A percentile compares a stretch with the other conserved stretches of the same genome.
phyloP scores from a whole-genome alignment of 768 basidiomycete species.

The Tulasnella calospora region DNA sequence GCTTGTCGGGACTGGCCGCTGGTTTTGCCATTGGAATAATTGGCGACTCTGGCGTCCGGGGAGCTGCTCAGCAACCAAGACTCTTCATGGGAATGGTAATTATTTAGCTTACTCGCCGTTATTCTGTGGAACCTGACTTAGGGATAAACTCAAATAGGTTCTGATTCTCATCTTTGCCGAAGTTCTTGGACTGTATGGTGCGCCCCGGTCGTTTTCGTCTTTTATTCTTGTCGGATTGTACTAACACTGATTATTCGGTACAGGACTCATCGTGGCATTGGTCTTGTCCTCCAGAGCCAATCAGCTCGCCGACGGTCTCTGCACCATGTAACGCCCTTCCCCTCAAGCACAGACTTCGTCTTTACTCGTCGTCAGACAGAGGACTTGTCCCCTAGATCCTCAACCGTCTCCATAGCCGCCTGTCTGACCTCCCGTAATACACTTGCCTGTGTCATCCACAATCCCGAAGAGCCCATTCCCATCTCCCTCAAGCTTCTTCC shows the following conservation, averaged over 20 bases:
- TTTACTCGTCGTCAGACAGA: background rate
- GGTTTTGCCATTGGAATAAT: constrained; percentile 98
- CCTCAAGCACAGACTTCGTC: background rate
- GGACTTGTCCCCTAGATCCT: background rate
- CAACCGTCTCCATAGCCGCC: background rate
- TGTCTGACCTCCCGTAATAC: constrained; percentile 39
- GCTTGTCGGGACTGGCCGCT: constrained; percentile 90
- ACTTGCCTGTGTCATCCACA: constrained; percentile 60
- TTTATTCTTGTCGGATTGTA: background rate
- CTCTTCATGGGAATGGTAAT: constrained; percentile 89
- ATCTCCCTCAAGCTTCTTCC: background rate
- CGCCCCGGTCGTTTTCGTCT: background rate
- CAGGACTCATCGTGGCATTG: constrained; percentile 44
- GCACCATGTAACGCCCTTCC: background rate
- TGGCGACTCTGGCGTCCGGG: constrained; percentile 96
- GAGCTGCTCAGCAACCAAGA: constrained; percentile 92
- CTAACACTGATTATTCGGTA: background rate
- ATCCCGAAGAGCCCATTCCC: constrained; percentile 66
- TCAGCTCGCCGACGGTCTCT: background rate
- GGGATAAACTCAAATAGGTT: constrained; percentile 48
- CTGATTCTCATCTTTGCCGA: constrained; percentile 97
- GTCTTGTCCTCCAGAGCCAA: constrained; percentile 41
- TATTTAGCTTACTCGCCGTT: constrained; percentile 12
- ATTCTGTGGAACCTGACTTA: background rate
- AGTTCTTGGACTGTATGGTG: constrained; percentile 35